Conservation (phyloP, 2,329 filamentous ascomycete genomes). For the Tolypocladium paradoxum region DNA sequence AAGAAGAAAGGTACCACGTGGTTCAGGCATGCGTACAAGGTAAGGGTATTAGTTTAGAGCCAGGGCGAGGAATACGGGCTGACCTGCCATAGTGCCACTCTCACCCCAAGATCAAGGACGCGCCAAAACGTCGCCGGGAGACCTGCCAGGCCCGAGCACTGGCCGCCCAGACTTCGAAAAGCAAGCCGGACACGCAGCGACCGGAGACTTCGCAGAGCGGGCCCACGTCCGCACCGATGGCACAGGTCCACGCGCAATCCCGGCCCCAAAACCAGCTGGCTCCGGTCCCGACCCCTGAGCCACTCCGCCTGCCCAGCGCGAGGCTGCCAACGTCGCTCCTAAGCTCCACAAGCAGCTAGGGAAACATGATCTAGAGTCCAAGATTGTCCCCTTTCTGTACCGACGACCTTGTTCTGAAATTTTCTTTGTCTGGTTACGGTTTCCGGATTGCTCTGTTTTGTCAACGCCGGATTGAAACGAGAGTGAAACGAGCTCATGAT, state of each 20-base stretch:
- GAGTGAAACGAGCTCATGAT: neutral
- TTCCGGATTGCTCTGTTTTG: neutral
- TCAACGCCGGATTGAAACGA: neutral
- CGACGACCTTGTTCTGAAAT: neutral
- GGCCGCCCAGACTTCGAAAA: conserved; percentile 32
- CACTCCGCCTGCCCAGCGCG: neutral
- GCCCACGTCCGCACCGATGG: conserved; percentile 2
- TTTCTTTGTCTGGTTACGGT: neutral
- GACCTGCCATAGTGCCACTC: conserved; percentile 49
- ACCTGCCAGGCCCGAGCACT: conserved; percentile 31
- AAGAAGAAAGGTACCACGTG: conserved; percentile 91
- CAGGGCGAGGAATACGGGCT: neutral
- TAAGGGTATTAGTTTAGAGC: conserved; percentile 21
- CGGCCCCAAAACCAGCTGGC: neutral
- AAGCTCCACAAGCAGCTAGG: neutral
- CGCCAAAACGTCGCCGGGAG: conserved; percentile 56
- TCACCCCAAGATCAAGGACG: conserved; percentile 61
- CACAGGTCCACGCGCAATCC: neutral
- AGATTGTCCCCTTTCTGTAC: too few relatives aligned
- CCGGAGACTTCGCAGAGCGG: conserved; percentile 18
- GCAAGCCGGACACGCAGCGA: conserved; percentile 33
- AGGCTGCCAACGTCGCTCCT: neutral
- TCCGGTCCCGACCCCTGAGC: neutral
- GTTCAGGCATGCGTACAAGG: conserved; percentile 85
- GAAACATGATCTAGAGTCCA: neutral